Percentiles rank a stretch among this genome's conserved stretches.
These are phyloP conservation scores for Pichia thaimueangensis DNA, from an alignment of 805 yeast genomes.

Conservation along the genomic window DNA sequence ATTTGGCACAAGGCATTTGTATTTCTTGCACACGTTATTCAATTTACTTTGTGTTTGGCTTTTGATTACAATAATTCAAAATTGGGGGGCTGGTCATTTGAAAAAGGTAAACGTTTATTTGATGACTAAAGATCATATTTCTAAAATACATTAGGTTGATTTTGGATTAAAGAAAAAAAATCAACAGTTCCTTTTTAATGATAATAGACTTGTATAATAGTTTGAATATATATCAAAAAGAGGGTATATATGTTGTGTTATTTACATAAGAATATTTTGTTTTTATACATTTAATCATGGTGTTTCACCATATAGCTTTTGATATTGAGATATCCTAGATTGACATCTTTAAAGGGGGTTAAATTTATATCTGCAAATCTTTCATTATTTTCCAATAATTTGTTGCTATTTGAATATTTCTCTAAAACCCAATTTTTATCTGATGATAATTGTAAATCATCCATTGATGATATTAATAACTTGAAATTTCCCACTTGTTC, in stretches of 20 bases:
- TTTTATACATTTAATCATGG: too few relatives aligned
- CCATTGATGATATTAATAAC: slow-evolving; percentile 20
- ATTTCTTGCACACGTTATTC: slow-evolving; percentile 73
- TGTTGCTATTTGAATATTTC: neutral
- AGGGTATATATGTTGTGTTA: too few relatives aligned
- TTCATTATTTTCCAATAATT: neutral
- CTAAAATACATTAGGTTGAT: slow-evolving; percentile 9
- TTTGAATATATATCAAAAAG: too few relatives aligned
- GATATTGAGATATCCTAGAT: slow-evolving; percentile 22
- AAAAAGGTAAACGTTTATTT: slow-evolving; percentile 1
- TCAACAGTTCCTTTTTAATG: too few relatives aligned
- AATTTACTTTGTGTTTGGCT: slow-evolving; percentile 58
- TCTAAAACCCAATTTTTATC: slow-evolving; percentile 24
- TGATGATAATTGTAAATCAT: slow-evolving; percentile 11
- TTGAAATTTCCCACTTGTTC: slow-evolving; percentile 16
- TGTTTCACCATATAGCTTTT: slow-evolving; percentile 21
- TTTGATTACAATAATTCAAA: slow-evolving; percentile 23
- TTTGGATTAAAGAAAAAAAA: too few relatives aligned
- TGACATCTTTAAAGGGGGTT: slow-evolving; percentile 19
- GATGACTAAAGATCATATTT: neutral
- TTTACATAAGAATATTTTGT: too few relatives aligned
- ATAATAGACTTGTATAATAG: too few relatives aligned
- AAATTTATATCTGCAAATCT: slow-evolving; percentile 15
- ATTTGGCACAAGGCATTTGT: slow-evolving; percentile 78
- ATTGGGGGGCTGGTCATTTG: slow-evolving; percentile 18